Percentiles rank a stretch among this genome's conserved stretches.
phyloP scores from a whole-genome alignment of 169 alveolate species.

The Cryptosporidium felis region DNA sequence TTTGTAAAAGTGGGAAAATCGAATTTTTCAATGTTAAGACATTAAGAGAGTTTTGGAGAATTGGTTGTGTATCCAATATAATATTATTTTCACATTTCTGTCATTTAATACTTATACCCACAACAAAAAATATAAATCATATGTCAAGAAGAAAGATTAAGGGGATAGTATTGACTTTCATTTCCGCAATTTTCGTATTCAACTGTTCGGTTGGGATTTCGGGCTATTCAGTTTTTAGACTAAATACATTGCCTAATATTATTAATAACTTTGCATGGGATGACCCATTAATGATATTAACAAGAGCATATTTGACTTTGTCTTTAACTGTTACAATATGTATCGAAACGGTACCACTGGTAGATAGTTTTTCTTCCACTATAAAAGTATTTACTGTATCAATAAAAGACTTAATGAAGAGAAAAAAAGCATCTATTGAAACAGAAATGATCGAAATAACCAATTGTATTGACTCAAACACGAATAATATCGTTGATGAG shows the following conservation, averaged over 20 bases:
- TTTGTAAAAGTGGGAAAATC: conserved; percentile 28
- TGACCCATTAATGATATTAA: conserved; percentile 33
- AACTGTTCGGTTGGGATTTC: conserved; percentile 54
- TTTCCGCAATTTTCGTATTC: conserved; percentile 4
- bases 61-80: conserved; percentile 32
- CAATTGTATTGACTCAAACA: background rate
- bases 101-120: conserved; percentile 34
- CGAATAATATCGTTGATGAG: background rate
- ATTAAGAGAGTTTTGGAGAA: conserved; percentile 11
- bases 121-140: conserved; percentile 29
- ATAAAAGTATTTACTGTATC: background rate
- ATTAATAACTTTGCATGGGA: conserved; percentile 33
- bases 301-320: conserved; percentile 16
- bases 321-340: conserved; percentile 63
- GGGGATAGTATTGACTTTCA: conserved; percentile 32
- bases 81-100: conserved; percentile 53
- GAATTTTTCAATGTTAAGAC: conserved; percentile 2
- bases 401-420: background rate
- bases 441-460: background rate
- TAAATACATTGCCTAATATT: conserved; percentile 54
- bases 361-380: conserved; percentile 43
- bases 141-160: conserved; percentile 52
- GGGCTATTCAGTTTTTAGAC: conserved; percentile 44
- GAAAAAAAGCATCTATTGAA: background rate
- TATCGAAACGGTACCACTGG: conserved; percentile 46